Conservation (phyloP, 2,329 filamentous ascomycete genomes). For the Fusarium pininemorale region DNA sequence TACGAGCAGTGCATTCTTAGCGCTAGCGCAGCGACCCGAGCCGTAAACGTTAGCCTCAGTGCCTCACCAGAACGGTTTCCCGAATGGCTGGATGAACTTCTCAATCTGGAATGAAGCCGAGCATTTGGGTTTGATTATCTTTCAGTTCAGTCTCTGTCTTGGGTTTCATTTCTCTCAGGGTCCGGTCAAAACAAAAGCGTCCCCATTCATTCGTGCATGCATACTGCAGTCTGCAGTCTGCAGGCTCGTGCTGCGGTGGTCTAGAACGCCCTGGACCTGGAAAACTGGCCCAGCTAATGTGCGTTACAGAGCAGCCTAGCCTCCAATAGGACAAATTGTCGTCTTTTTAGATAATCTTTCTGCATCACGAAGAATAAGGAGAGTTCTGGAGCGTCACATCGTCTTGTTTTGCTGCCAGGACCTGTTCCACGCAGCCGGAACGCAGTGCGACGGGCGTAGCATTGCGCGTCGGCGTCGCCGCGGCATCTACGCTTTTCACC, state of each 20-base stretch:
- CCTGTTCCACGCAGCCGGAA: neutral
- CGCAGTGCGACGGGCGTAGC: neutral
- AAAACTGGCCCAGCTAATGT: neutral
- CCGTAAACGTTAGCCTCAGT: conserved; percentile 15
- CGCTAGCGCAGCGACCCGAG: conserved; percentile 33
- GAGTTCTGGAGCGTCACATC: neutral
- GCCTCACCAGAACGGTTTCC: neutral
- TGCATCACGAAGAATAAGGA: neutral
- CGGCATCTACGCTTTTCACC: neutral
- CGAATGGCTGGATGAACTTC: neutral
- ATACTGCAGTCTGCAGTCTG: neutral
- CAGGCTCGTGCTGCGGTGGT: neutral
- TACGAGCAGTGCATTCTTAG: neutral
- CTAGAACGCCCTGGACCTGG: neutral
- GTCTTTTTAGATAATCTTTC: neutral
- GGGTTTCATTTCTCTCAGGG: neutral
- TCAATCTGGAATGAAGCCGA: neutral
- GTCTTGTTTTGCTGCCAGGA: neutral
- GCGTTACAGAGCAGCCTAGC: neutral
- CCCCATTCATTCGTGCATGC: neutral
- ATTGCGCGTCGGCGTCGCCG: neutral
- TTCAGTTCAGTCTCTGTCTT: neutral
- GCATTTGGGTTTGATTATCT: neutral
- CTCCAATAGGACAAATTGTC: neutral
- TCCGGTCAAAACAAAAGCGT: neutral